Percentiles rank a stretch among this genome's conserved stretches.
Conservation (phyloP, 768 basidiomycete species). For the Pulveroboletus sp. region DNA sequence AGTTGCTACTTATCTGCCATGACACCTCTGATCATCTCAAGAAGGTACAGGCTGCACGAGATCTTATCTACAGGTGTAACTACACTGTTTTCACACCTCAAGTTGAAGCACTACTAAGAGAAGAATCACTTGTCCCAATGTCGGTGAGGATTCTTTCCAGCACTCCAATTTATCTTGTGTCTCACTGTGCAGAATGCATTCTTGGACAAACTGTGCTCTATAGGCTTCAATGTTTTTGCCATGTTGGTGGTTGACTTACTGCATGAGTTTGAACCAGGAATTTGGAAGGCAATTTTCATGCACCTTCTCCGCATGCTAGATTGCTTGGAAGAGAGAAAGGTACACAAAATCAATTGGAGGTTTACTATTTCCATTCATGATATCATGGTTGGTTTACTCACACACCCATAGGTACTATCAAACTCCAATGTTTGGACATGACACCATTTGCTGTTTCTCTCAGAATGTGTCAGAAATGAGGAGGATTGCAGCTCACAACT, state of each 20-base stretch:
- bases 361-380: too few relatives aligned
- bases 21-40: neutral
- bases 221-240: neutral
- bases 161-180: too few relatives aligned
- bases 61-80: neutral
- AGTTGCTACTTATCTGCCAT: neutral
- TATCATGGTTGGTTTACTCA: too few relatives aligned
- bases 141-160: too few relatives aligned
- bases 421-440: neutral
- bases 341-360: neutral
- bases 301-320: too few relatives aligned
- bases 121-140: too few relatives aligned
- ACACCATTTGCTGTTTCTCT: neutral
- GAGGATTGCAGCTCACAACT: neutral
- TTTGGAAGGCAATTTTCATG: too few relatives aligned
- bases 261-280: too few relatives aligned
- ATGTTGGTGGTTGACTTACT: neutral
- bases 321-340: neutral
- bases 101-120: too few relatives aligned
- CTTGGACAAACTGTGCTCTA: neutral
- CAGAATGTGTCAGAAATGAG: too few relatives aligned
- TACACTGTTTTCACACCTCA: too few relatives aligned
- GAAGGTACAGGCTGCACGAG: neutral
- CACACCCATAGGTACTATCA: neutral
- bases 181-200: neutral